Evolutionary conservation across 2,329 filamentous ascomycete genomes (phyloP), one percentile per base, ranked within the genome.

Genomic region (Didymellaceae sp.): DNA sequence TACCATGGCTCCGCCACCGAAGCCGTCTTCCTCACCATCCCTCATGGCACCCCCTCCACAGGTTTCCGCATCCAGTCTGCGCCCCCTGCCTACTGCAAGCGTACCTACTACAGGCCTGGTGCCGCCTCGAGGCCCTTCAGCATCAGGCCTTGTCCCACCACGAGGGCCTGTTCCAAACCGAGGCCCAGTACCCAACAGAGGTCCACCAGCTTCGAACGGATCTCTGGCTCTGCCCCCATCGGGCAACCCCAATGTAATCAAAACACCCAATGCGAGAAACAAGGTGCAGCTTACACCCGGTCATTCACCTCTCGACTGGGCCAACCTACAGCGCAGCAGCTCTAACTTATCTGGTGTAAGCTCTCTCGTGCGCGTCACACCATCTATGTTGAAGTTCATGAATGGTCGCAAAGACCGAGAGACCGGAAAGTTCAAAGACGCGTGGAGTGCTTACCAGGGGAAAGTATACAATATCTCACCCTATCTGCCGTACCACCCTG

Each of bases 241-340:
- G 24, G 62, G 68, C 41, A 62, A 62, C 22, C 55, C 62, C 8
- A 46, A 46, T n/a, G 54, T 69, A 38, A 58, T 69, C 40, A 68
- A 73, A 37, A 75, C 74, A 9, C 72, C 74, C 21, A 80, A 74
- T 45, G 66, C 66, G 30, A 77, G 73, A 49, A 75, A 82, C 72
- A 89, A 93, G 66, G 89, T 97, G 4, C 80, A 88, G 7, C 84
- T 99, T 4, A 83, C 86, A n/a, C 94, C 94, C 0, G 93, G 94
- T 24, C 92, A 93, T 78, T 96, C 91, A 2, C 93, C 94, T 0
- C 85, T 99, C 10, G 94, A 99, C 81, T 99, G 94, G 94, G 94
- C 94, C 10, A 86, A 88, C 5, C 82, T 96, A 1, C 87, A 91
- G 56, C 83, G 91, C 20, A 87, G 88, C n/a, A 84, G 84, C 30